These are phyloP conservation scores for Selaginella moellendorffii DNA, from an alignment of 75 land plant species.

Conservation along the genomic window DNA sequence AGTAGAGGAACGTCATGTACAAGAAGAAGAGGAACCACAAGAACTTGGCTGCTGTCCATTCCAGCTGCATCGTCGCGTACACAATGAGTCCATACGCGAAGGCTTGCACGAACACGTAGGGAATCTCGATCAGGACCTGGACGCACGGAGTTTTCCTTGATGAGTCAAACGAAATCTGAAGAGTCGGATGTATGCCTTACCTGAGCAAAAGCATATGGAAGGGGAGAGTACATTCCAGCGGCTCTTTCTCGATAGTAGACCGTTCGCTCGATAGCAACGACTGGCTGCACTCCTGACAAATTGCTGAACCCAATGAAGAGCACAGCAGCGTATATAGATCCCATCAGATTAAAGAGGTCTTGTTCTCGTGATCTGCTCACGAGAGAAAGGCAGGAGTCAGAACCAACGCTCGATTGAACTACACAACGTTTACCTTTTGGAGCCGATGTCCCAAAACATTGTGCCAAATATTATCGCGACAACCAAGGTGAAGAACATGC, in stretches of 20 bases:
- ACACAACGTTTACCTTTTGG: background rate
- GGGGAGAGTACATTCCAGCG: background rate
- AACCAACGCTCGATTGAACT: background rate
- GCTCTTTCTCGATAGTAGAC: background rate
- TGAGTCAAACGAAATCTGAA: background rate
- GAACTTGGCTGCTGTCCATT: conserved; percentile 39
- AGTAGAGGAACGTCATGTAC: conserved; percentile 65
- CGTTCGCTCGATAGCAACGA: background rate
- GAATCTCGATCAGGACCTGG: conserved; percentile 40
- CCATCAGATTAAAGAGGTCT: background rate
- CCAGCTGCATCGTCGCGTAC: conserved; percentile 46
- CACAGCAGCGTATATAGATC: background rate
- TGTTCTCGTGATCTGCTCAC: background rate
- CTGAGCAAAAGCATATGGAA: background rate
- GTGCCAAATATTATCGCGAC: background rate
- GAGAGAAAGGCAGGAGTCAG: background rate
- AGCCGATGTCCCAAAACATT: background rate
- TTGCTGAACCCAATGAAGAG: background rate
- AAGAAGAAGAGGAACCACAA: conserved; percentile 38
- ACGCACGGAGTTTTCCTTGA: background rate
- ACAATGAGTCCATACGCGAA: conserved; percentile 25
- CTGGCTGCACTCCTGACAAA: background rate
- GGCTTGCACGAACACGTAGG: conserved; percentile 36
- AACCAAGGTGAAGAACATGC: background rate
- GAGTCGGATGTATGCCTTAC: background rate